Evolutionary conservation across 2,329 filamentous ascomycete genomes (phyloP).

Genomic region (Fusarium phyllophilum): DNA sequence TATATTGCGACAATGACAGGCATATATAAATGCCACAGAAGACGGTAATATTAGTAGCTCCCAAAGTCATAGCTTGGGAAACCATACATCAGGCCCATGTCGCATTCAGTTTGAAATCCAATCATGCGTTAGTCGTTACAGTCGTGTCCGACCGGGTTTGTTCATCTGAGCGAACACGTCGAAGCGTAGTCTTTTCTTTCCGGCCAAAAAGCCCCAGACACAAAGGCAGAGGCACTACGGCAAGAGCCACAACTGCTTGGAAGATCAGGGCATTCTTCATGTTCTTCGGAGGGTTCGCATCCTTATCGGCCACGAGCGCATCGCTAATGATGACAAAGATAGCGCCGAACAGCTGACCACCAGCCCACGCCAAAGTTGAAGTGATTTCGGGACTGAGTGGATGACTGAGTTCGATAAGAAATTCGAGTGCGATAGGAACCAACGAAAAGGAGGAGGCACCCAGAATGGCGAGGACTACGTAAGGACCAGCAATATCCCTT

Average conservation of each 20-base stretch:
- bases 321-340: conserved; percentile 87
- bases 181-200: conserved; percentile 59
- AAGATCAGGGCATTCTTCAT: conserved; percentile 84
- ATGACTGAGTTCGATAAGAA: conserved; percentile 85
- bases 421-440: conserved; percentile 87
- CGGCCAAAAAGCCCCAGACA: conserved; percentile 77
- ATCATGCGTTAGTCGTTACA: conserved; percentile 30
- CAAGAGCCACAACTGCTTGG: conserved; percentile 75
- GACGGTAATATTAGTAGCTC: conserved; percentile 13
- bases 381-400: conserved; percentile 88
- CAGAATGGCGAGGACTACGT: conserved; percentile 77
- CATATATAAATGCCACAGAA: conserved; percentile 12
- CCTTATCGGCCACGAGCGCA: conserved; percentile 68
- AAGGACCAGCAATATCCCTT: conserved; percentile 72
- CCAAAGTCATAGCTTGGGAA: not conserved
- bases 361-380: conserved; percentile 84
- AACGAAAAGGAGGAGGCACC: conserved; percentile 84
- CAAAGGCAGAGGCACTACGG: conserved; percentile 73
- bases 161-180: conserved; percentile 60
- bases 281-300: conserved; percentile 70
- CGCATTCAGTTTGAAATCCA: not conserved
- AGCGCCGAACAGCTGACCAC: conserved; percentile 86
- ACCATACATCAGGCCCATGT: not conserved
- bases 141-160: conserved; percentile 34
- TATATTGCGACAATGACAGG: conserved; percentile 40